These are phyloP conservation scores for Penicillium sp. DNA, from an alignment of 2,329 filamentous ascomycete species.

Conservation along the genomic window DNA sequence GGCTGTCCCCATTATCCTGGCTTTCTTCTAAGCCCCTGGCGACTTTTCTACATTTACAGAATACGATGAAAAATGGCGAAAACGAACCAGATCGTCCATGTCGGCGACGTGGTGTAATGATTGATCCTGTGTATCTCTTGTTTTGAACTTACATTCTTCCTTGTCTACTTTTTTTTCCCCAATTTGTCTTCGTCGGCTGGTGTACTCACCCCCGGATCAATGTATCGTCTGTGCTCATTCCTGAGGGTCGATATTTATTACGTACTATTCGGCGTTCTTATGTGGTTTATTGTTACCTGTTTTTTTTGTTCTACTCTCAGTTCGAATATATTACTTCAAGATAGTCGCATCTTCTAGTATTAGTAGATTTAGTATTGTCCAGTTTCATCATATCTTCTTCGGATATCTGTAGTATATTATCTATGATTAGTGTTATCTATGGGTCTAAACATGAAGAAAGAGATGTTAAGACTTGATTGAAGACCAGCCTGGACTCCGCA, in stretches of 20 bases:
- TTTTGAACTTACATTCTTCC: neutral
- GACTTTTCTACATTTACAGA: neutral
- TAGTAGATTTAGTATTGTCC: neutral
- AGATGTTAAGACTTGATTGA: no score
- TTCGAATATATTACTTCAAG: neutral
- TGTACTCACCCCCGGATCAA: constrained; percentile 6
- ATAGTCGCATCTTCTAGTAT: no score
- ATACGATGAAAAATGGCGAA: neutral
- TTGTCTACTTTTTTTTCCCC: constrained; percentile 2
- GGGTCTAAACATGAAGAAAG: no score
- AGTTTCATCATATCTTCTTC: no score
- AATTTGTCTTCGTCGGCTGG: neutral
- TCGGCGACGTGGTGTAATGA: constrained; percentile 3
- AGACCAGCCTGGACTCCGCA: no score
- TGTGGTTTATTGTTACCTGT: neutral
- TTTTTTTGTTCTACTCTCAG: neutral
- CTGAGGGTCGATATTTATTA: neutral
- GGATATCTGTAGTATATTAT: neutral
- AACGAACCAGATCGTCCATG: neutral
- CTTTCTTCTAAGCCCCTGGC: constrained; percentile 9
- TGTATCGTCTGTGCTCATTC: constrained; percentile 3
- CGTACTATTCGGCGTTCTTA: neutral
- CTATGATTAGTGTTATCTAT: no score
- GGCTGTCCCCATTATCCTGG: constrained; percentile 18
- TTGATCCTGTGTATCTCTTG: neutral